phyloP scores from a whole-genome alignment of 2,329 filamentous ascomycete genomes.

The Aspergillus sclerotialis region DNA sequence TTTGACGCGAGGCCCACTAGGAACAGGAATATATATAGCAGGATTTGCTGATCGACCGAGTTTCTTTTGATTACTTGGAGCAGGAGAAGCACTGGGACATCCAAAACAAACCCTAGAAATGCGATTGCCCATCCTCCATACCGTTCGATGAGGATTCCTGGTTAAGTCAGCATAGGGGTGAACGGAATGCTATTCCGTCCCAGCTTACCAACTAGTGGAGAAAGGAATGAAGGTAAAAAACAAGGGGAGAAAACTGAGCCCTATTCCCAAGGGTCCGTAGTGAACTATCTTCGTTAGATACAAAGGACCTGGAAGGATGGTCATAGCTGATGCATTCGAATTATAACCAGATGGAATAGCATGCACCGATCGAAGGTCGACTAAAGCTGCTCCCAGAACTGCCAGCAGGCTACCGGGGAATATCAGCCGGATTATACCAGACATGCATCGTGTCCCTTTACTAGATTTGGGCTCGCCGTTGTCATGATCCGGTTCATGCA shows the following conservation, averaged over 20 bases:
- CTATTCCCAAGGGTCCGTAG: conserved; percentile 51
- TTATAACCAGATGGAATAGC: too few relatives aligned
- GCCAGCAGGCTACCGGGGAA: conserved; percentile 38
- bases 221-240: conserved; percentile 55
- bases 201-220: conserved; percentile 51
- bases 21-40: conserved; percentile 56
- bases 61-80: conserved; percentile 57
- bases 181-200: too few relatives aligned
- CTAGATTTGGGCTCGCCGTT: conserved; percentile 8
- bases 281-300: conserved; percentile 49
- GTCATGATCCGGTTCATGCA: conserved; percentile 2
- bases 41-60: conserved; percentile 52
- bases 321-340: background rate
- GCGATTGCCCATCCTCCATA: conserved; percentile 58
- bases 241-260: conserved; percentile 52
- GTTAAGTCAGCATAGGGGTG: background rate
- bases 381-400: conserved; percentile 38
- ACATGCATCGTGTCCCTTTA: conserved; percentile 6
- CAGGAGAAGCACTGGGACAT: conserved; percentile 55
- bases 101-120: conserved; percentile 47
- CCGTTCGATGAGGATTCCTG: conserved; percentile 35
- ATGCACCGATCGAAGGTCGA: too few relatives aligned
- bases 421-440: conserved; percentile 24
- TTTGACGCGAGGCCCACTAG: conserved; percentile 52
- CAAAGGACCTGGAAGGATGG: conserved; percentile 38